Conservation (phyloP, 768 basidiomycete species). For the Suillus alpinus region DNA sequence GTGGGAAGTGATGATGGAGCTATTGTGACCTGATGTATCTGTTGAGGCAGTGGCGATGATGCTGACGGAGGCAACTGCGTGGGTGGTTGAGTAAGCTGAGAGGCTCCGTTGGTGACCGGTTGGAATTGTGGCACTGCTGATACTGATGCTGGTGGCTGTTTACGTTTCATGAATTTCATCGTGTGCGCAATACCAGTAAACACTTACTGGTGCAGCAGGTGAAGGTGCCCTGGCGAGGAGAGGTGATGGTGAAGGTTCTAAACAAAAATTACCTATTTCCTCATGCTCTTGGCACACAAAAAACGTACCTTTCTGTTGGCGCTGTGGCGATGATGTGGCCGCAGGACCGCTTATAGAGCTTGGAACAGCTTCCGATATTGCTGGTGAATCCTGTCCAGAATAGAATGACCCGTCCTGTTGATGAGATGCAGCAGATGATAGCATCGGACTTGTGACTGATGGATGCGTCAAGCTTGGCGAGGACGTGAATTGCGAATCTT, state of each 20-base stretch:
- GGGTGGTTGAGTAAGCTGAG: slow-evolving; percentile 22
- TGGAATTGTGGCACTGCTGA: slow-evolving; percentile 38
- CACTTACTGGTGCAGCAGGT: slow-evolving; percentile 42
- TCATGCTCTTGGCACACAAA: slow-evolving; percentile 15
- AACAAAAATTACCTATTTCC: slow-evolving; percentile 18
- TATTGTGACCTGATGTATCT: slow-evolving; percentile 35
- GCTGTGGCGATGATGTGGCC: slow-evolving; percentile 62
- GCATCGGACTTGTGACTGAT: slow-evolving; percentile 76
- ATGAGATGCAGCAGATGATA: slow-evolving; percentile 68
- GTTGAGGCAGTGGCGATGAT: slow-evolving; percentile 51
- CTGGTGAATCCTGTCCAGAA: slow-evolving; percentile 70
- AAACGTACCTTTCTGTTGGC: slow-evolving; percentile 48
- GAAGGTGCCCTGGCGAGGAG: slow-evolving; percentile 41
- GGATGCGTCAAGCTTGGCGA: slow-evolving; percentile 87
- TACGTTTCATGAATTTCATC: slow-evolving; percentile 19
- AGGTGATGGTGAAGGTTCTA: slow-evolving; percentile 47
- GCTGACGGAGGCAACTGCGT: slow-evolving; percentile 33
- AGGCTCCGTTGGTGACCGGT: slow-evolving; percentile 32
- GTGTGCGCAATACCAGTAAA: slow-evolving; percentile 6
- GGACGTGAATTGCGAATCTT: slow-evolving; percentile 44
- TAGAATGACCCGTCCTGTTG: slow-evolving; percentile 68
- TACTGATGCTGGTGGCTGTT: slow-evolving; percentile 35
- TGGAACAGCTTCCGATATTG: slow-evolving; percentile 62
- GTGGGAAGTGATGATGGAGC: slow-evolving; percentile 10
- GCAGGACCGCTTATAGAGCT: slow-evolving; percentile 44